A percentile compares a stretch with the other conserved stretches of the same genome.
Conservation (phyloP, 2,329 filamentous ascomycete genomes). For the Penicillium frequentans region DNA sequence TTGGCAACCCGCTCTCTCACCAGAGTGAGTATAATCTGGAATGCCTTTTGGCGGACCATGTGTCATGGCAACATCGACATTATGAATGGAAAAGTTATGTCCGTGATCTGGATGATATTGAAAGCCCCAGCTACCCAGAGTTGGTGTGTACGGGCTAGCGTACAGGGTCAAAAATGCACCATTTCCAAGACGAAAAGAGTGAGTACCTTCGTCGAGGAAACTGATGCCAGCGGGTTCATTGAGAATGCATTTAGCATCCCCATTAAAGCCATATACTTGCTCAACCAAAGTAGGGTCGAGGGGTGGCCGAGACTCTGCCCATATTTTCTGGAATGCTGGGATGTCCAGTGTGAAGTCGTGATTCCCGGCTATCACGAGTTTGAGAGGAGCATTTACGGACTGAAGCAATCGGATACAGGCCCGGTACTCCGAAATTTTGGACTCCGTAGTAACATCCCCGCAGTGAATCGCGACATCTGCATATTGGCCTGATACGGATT, state of each 20-base stretch:
- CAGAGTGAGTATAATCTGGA: conserved; percentile 44
- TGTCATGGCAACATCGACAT: conserved; percentile 53
- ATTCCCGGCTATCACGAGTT: conserved; percentile 57
- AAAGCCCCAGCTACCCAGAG: conserved; percentile 50
- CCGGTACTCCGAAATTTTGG: conserved; percentile 13
- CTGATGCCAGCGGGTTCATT: conserved; percentile 41
- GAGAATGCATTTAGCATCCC: conserved; percentile 43
- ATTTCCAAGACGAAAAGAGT: conserved; percentile 51
- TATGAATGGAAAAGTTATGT: conserved; percentile 39
- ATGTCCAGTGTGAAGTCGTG: conserved; percentile 52
- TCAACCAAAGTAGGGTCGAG: conserved; percentile 30
- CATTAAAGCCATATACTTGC: conserved; percentile 42
- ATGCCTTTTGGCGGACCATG: conserved; percentile 57
- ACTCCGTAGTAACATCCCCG: conserved; percentile 13
- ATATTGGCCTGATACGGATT: not conserved
- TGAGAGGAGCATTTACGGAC: conserved; percentile 49
- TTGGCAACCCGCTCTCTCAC: conserved; percentile 33
- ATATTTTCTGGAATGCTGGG: conserved; percentile 35
- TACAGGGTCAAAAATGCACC: conserved; percentile 53
- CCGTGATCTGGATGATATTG: conserved; percentile 44
- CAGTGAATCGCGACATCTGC: conserved; percentile 16
- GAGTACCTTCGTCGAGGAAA: conserved; percentile 53
- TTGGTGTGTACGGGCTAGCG: conserved; percentile 56
- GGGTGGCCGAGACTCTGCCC: conserved; percentile 26
- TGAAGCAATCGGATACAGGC: conserved; percentile 46